These are phyloP conservation scores for Xylaria telfairii DNA, from an alignment of 495 filamentous ascomycete genomes.

Conservation along the genomic window DNA sequence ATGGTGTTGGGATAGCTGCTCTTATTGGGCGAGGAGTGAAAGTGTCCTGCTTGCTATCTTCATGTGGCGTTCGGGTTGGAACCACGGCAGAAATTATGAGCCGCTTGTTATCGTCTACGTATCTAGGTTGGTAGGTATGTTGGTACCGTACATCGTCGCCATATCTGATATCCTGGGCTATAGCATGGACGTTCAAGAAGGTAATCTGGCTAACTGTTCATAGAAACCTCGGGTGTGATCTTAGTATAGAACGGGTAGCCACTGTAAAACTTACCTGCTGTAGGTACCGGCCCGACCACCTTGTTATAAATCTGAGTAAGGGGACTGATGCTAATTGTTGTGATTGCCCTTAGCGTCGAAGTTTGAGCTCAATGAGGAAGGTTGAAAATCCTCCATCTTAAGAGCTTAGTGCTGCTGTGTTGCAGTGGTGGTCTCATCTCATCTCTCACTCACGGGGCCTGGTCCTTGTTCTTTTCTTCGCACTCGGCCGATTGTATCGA, in stretches of 20 bases:
- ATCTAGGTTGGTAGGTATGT: background rate
- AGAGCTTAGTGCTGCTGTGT: background rate
- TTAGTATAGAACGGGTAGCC: background rate
- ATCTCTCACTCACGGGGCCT: background rate
- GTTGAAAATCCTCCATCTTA: background rate
- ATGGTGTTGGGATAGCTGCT: background rate
- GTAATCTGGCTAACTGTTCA: background rate
- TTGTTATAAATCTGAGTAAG: background rate
- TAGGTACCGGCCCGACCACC: background rate
- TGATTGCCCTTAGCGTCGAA: too few species aligned
- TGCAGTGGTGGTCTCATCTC: constrained; percentile 3
- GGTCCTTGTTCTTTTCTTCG: background rate
- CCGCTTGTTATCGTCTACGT: background rate
- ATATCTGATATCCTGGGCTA: background rate
- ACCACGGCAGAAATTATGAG: background rate
- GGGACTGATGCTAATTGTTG: background rate
- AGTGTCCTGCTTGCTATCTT: background rate
- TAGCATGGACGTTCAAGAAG: background rate
- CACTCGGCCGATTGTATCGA: constrained; percentile 7
- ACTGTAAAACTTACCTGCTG: background rate
- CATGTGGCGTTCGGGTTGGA: background rate
- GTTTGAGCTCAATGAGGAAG: constrained; percentile 11
- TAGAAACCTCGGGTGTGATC: background rate
- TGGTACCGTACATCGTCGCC: background rate
- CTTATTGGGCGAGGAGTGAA: background rate